Percentiles rank a stretch among this genome's conserved stretches.
These are phyloP conservation scores for Fusarium mundagurra DNA, from an alignment of 2,329 filamentous ascomycete genomes.

Conservation along the genomic window DNA sequence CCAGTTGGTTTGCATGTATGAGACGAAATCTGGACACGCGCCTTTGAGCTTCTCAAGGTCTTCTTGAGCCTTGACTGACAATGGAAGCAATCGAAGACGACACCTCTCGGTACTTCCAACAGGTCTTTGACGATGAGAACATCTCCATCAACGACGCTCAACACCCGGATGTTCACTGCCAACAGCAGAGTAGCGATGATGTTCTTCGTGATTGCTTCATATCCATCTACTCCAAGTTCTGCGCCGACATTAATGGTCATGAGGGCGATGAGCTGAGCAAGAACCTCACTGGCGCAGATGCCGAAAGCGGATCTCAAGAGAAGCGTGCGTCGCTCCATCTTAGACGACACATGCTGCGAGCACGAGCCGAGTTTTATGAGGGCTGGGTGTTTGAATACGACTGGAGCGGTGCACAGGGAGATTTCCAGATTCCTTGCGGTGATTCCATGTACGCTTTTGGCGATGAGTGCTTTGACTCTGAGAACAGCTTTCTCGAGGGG, in stretches of 20 bases:
- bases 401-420: not conserved
- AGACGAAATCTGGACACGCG: not conserved
- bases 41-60: not conserved
- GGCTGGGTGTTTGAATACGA: not conserved
- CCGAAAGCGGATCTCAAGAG: not conserved
- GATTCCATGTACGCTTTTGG: slow-evolving; percentile 1
- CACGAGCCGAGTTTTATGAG: not conserved
- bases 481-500: not conserved
- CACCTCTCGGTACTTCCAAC: not conserved
- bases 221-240: not conserved
- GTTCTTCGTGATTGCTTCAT: slow-evolving; percentile 1
- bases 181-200: not conserved
- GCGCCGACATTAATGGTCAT: not conserved
- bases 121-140: not conserved
- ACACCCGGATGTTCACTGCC: not conserved
- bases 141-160: slow-evolving; percentile 1
- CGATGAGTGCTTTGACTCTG: slow-evolving; percentile 1
- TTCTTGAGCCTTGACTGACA: not conserved
- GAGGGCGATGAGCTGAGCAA: not conserved
- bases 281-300: not conserved
- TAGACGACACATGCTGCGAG: not conserved
- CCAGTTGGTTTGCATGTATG: not conserved
- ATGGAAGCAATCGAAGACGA: not conserved
- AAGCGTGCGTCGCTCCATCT: not conserved
- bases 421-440: not conserved